phyloP scores from a whole-genome alignment of 2,329 filamentous ascomycete species.

The Colletotrichum neosansevieriae region DNA sequence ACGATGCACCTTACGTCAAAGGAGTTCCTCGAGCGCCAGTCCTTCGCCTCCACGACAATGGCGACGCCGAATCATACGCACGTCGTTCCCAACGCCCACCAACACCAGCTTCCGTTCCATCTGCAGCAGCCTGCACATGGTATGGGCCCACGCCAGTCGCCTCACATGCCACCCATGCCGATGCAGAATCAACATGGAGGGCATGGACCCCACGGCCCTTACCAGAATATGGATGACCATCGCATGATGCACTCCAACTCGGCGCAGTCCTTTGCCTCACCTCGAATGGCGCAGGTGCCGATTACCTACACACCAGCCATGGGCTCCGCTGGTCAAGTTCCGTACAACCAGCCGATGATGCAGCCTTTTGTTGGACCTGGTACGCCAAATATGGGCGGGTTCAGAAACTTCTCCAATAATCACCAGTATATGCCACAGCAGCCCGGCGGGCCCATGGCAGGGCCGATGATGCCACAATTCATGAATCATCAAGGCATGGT shows the following conservation, averaged over 20 bases:
- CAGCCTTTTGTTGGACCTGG: constrained; percentile 77
- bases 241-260: constrained; percentile 91
- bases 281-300: constrained; percentile 78
- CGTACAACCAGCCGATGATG: constrained; percentile 79
- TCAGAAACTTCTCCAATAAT: constrained; percentile 77
- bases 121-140: constrained; percentile 80
- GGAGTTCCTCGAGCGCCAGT: constrained; percentile 81
- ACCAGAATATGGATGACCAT: constrained; percentile 83
- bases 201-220: constrained; percentile 73
- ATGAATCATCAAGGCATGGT: constrained; percentile 80
- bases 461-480: constrained; percentile 85
- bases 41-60: constrained; percentile 67
- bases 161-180: constrained; percentile 82
- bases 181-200: constrained; percentile 78
- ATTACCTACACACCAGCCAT: constrained; percentile 78
- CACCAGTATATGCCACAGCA: constrained; percentile 80
- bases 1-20: constrained; percentile 77
- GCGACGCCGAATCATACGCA: constrained; percentile 78
- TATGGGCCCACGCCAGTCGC: constrained; percentile 75
- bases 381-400: constrained; percentile 77
- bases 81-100: constrained; percentile 80
- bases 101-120: constrained; percentile 86
- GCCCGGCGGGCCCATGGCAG: constrained; percentile 72
- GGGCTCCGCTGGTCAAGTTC: constrained; percentile 76
- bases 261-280: constrained; percentile 86